phyloP scores from a whole-genome alignment of 2,329 filamentous ascomycete genomes.

The Cadophora gregata region DNA sequence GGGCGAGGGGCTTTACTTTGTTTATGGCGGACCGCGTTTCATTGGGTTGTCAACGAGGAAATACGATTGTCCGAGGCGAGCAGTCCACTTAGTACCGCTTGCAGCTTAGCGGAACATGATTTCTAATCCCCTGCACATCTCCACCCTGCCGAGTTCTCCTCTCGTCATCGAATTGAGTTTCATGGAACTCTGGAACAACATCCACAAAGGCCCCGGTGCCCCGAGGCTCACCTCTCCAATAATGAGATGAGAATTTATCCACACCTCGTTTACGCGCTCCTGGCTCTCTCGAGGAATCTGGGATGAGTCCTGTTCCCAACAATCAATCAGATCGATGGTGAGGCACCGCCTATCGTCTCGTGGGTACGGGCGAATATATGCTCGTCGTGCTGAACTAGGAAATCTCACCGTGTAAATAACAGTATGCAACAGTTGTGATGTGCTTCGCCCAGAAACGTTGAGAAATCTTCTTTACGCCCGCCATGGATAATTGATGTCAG shows the following conservation, averaged over 20 bases:
- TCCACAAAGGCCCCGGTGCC: constrained; percentile 16
- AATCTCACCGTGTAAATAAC: background rate
- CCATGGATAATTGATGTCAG: constrained; percentile 21
- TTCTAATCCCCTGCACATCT: constrained; percentile 3
- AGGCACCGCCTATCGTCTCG: constrained; percentile 4
- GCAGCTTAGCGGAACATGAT: constrained; percentile 17
- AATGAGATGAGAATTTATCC: constrained; percentile 7
- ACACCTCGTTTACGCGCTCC: constrained; percentile 13
- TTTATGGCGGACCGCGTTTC: background rate
- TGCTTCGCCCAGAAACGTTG: background rate
- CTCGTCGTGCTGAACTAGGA: constrained; percentile 6
- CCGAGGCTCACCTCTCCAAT: constrained; percentile 1
- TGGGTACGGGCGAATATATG: background rate
- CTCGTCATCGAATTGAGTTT: constrained; percentile 5
- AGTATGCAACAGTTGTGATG: background rate
- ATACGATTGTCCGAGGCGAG: constrained; percentile 27
- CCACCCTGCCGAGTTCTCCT: background rate
- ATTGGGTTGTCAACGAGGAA: constrained; percentile 11
- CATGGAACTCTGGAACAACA: background rate
- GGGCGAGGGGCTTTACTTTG: background rate
- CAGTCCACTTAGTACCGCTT: constrained; percentile 15
- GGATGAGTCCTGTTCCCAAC: constrained; percentile 2
- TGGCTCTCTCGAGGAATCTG: background rate
- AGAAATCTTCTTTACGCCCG: constrained; percentile 2
- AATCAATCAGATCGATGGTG: background rate